Percentiles rank a stretch among this genome's conserved stretches.
Evolutionary conservation across 2,329 filamentous ascomycete genomes (phyloP).

Genomic region (Neoscytalidium dimidiatum): DNA sequence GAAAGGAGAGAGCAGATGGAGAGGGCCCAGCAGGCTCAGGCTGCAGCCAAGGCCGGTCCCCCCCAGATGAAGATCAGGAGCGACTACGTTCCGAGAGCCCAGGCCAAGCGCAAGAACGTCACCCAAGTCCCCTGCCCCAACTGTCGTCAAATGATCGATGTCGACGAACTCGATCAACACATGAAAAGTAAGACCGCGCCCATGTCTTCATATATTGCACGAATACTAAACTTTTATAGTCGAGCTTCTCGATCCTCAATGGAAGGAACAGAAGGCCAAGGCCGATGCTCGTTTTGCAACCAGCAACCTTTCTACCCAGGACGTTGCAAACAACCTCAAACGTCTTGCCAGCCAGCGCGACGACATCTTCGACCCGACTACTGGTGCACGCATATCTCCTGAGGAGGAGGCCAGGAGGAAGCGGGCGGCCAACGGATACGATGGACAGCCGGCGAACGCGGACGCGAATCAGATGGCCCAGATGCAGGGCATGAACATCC

Average conservation of each 20-base stretch:
- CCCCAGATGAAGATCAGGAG: conserved; percentile 86
- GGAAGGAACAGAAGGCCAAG: conserved; percentile 94
- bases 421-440: conserved; percentile 67
- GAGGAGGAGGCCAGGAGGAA: conserved; percentile 73
- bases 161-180: conserved; percentile 85
- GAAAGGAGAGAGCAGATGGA: conserved; percentile 51
- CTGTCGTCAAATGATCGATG: conserved; percentile 86
- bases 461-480: conserved; percentile 55
- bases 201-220: background rate
- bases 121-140: conserved; percentile 84
- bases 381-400: conserved; percentile 67
- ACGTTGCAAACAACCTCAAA: conserved; percentile 93
- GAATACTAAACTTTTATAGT: conserved; percentile 52
- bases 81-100: conserved; percentile 86
- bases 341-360: conserved; percentile 85
- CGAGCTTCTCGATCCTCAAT: conserved; percentile 87
- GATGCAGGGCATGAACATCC: conserved; percentile 65
- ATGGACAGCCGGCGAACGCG: conserved; percentile 63
- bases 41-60: conserved; percentile 69
- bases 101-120: conserved; percentile 65
- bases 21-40: conserved; percentile 74
- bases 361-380: conserved; percentile 79
- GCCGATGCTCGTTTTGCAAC: conserved; percentile 80
- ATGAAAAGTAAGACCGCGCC: conserved; percentile 69
- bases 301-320: conserved; percentile 81